A percentile compares a stretch with the other conserved stretches of the same genome.
These are phyloP conservation scores for Lyophyllum decastes DNA, from an alignment of 768 basidiomycete species.

Conservation along the genomic window DNA sequence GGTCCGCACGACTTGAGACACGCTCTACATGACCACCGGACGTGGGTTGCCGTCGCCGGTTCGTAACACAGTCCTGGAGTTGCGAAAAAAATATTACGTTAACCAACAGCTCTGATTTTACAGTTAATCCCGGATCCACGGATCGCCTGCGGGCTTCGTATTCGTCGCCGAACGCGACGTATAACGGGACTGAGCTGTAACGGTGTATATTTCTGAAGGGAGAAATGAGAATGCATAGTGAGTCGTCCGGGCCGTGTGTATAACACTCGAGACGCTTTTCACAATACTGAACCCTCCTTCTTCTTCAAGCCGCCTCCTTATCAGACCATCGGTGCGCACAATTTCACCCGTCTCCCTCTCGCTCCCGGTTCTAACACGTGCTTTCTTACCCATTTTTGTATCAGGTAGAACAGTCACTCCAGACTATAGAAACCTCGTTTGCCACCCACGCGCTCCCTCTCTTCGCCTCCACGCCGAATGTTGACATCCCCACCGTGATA, in stretches of 20 bases:
- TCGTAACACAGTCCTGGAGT: constrained; percentile 16
- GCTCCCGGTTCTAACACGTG: background rate
- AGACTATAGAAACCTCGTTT: constrained; percentile 31
- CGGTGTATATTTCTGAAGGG: constrained; percentile 47
- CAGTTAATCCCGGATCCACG: constrained; percentile 44
- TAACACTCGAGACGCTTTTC: no score
- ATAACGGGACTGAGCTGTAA: constrained; percentile 53
- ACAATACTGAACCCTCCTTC: no score
- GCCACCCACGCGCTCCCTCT: constrained; percentile 26
- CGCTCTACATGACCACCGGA: constrained; percentile 47
- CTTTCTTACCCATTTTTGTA: background rate
- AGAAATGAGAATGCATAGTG: constrained; percentile 66
- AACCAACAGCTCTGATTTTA: no score
- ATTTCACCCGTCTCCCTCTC: no score
- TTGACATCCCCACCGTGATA: constrained; percentile 35
- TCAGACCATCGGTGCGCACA: constrained; percentile 31
- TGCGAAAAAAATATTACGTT: background rate
- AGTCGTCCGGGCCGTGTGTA: no score
- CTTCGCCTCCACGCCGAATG: constrained; percentile 2
- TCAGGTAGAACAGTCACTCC: constrained; percentile 35
- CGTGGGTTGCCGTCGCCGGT: constrained; percentile 57
- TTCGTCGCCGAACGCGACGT: constrained; percentile 36
- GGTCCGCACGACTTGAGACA: constrained; percentile 40
- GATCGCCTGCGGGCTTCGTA: constrained; percentile 37
- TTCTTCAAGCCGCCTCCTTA: constrained; percentile 27